Evolutionary conservation across 2,329 filamentous ascomycete genomes (phyloP).

Genomic region (Apiospora aurea): DNA sequence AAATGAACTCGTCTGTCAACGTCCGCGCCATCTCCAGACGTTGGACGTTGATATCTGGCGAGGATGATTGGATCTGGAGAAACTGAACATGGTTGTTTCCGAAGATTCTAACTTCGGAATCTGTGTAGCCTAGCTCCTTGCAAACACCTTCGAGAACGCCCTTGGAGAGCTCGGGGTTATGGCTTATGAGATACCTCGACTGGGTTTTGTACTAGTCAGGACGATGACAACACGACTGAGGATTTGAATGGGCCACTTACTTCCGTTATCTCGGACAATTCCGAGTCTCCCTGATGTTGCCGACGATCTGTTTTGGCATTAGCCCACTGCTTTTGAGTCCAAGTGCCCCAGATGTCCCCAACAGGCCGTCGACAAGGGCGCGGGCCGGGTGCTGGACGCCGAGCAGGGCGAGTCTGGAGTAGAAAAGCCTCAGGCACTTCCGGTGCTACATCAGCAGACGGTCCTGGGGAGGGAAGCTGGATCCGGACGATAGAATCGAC

Average conservation of each 20-base stretch:
- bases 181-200: slow-evolving; percentile 1
- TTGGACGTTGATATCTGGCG: background rate
- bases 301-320: background rate
- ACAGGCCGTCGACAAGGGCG: background rate
- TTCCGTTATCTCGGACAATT: background rate
- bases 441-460: background rate
- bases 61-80: background rate
- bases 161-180: background rate
- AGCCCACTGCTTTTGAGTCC: background rate
- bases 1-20: slow-evolving; percentile 24
- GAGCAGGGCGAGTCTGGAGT: background rate
- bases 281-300: background rate
- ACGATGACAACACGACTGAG: background rate
- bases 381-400: background rate
- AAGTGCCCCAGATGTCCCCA: background rate
- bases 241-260: background rate
- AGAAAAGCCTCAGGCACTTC: background rate
- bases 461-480: background rate
- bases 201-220: background rate
- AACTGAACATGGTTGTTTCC: background rate
- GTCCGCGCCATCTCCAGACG: slow-evolving; percentile 23
- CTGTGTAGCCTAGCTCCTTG: background rate
- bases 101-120: background rate
- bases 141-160: background rate
- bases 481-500: background rate